Evolutionary conservation across 2,329 filamentous ascomycete species (phyloP), one percentile per base, ranked within the genome.

Genomic region (Alternaria infectoria): DNA sequence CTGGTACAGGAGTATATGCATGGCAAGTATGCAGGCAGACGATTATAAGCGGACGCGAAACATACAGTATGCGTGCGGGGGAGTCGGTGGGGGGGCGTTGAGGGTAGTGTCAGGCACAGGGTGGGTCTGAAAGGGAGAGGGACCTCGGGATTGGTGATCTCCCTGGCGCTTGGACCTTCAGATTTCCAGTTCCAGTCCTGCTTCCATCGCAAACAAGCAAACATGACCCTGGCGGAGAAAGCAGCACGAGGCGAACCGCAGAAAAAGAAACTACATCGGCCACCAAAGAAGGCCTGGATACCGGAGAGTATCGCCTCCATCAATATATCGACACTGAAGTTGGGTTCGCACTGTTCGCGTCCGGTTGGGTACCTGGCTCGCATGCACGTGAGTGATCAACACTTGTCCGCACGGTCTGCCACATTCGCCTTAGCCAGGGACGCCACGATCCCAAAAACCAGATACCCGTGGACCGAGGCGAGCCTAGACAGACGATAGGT

Each of bases 111-210:
- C 57, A 62, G 59, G 61, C 23, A 59, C 32, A 58, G 13, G 43
- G 58, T 55, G 59, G 55, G 57, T 61, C 47, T 54, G 26, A 61
- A 63, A 57, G 54, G 61, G 58, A 56, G 54, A 61, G 57, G 26
- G 28, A 47, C 32, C 32, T 40, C 32, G 32, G 32, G 32, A 40
- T 40, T 40, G 54, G 36, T 51, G 58, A 67, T 67, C 61, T 64
- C 30, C 49, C 62, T 10, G 52, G 26, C 65, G 61, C 67, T 62
- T 56, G 60, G 57, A 54, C 46, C 59, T 52, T 23, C 25, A 17
- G 52, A 19, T 50, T 26, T 19, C 55, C 28, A 36, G 32, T 45
- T 12, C 47, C 28, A 52, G 32, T 45, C 21, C 32, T 15, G 28
- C 45, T 26, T 26, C 10, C n/a, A 36, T 55, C 52, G 23, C 25